These are phyloP conservation scores for Huntiella savannae DNA, from an alignment of 2,329 filamentous ascomycete species.

Conservation along the genomic window DNA sequence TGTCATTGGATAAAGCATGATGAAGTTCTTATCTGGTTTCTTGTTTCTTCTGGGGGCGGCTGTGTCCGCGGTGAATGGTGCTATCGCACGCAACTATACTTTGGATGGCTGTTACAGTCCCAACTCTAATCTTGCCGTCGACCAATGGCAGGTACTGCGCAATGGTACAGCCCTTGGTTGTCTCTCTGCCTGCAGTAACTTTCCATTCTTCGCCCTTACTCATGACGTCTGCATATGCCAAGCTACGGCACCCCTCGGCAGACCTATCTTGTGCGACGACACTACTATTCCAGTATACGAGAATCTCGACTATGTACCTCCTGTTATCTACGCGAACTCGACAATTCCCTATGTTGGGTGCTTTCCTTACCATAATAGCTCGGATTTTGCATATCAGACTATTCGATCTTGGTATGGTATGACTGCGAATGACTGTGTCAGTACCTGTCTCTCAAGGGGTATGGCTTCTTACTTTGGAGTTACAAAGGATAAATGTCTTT, in stretches of 20 bases:
- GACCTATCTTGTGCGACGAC: background rate
- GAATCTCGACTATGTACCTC: background rate
- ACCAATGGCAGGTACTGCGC: background rate
- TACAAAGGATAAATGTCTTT: constrained; percentile 3
- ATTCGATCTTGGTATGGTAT: constrained; percentile 2
- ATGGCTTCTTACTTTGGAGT: constrained; percentile 8
- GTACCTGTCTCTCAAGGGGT: constrained; percentile 2
- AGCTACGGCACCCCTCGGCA: background rate
- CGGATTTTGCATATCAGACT: background rate
- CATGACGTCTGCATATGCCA: no score
- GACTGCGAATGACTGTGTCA: constrained; percentile 1
- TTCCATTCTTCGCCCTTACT: background rate
- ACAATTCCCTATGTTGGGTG: constrained; percentile 8
- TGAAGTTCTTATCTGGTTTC: background rate
- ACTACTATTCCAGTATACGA: background rate
- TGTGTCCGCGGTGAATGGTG: background rate
- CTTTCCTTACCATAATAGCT: background rate
- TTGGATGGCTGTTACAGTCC: no score
- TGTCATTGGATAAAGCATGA: no score
- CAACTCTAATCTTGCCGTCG: background rate
- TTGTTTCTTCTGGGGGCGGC: background rate
- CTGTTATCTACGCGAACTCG: background rate
- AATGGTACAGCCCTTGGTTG: background rate
- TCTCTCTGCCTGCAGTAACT: background rate
- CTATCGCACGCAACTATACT: no score